A percentile compares a stretch with the other conserved stretches of the same genome.
Evolutionary conservation across 1,284 basidiomycete species (phyloP).

Genomic region (Pseudozyma sp.): DNA sequence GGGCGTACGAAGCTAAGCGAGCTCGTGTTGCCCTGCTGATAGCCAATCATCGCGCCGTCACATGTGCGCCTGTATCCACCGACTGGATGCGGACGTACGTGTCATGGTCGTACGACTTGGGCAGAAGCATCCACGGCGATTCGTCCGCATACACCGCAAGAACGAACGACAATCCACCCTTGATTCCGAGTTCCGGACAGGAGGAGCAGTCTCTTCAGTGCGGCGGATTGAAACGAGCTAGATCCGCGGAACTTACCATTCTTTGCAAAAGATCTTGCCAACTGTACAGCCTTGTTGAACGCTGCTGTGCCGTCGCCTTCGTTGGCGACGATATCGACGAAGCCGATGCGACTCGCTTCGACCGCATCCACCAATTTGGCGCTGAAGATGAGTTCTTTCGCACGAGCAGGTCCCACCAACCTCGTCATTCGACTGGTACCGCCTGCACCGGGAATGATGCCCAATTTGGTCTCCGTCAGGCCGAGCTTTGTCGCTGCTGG

Average conservation of each 20-base stretch:
- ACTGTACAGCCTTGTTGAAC: conserved; percentile 34
- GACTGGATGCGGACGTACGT: too few species aligned
- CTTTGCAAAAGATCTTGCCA: conserved; percentile 61
- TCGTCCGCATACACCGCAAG: too few species aligned
- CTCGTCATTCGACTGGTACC: conserved; percentile 84
- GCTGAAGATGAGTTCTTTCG: conserved; percentile 89
- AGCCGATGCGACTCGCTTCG: conserved; percentile 81
- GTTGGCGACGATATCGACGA: conserved; percentile 81
- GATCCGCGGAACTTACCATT: conserved; percentile 74
- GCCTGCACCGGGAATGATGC: conserved; percentile 84
- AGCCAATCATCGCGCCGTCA: too few species aligned
- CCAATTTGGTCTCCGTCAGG: conserved; percentile 83
- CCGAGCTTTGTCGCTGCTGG: conserved; percentile 80
- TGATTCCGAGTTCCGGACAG: too few species aligned
- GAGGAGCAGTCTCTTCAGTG: too few species aligned
- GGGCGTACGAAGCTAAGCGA: too few species aligned
- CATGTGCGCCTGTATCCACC: too few species aligned
- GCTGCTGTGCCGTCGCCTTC: conserved; percentile 18
- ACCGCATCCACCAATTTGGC: conserved; percentile 76
- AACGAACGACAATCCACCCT: too few species aligned
- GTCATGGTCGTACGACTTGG: too few species aligned
- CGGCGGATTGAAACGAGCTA: not conserved
- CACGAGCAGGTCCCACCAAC: conserved; percentile 81
- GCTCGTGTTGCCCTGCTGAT: too few species aligned
- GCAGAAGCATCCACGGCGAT: too few species aligned